Percentiles rank a stretch among this genome's conserved stretches.
Conservation (phyloP, 495 filamentous ascomycete genomes). For the Emericellopsis terricola region DNA sequence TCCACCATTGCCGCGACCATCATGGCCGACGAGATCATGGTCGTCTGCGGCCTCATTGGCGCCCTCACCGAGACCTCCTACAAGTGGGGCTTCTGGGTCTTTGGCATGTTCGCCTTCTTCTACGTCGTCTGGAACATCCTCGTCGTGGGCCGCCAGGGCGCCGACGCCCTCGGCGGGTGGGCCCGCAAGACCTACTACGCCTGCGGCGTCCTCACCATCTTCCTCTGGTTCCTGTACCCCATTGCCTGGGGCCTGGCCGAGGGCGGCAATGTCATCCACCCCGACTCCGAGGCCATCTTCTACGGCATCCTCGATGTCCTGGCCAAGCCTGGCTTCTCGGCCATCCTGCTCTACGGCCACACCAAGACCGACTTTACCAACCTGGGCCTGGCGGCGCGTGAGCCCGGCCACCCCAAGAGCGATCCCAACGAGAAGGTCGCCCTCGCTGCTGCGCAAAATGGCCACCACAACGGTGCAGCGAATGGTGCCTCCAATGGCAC, state of each 20-base stretch:
- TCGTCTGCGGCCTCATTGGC: constrained; percentile 43
- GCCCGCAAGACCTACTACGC: constrained; percentile 31
- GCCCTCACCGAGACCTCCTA: constrained; percentile 35
- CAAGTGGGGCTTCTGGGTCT: constrained; percentile 54
- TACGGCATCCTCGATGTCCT: constrained; percentile 56
- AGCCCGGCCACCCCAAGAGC: too few relatives aligned
- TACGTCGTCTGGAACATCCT: constrained; percentile 39
- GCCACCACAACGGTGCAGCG: too few relatives aligned
- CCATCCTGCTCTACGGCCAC: too few relatives aligned
- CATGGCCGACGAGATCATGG: constrained; percentile 43
- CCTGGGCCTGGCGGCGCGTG: too few relatives aligned
- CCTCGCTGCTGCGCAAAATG: too few relatives aligned
- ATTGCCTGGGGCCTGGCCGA: constrained; percentile 50
- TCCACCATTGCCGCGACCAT: constrained; percentile 44
- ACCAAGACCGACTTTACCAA: too few relatives aligned
- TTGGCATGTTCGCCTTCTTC: constrained; percentile 39
- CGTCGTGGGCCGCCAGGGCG: constrained; percentile 32
- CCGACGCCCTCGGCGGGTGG: constrained; percentile 28
- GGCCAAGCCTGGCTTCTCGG: too few relatives aligned
- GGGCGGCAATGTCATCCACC: constrained; percentile 46
- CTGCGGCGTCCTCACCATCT: constrained; percentile 30
- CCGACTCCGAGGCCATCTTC: constrained; percentile 48
- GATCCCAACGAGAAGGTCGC: too few relatives aligned
- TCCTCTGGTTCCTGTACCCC: constrained; percentile 50
- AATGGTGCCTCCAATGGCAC: too few relatives aligned